Evolutionary conservation across 352 stramenopile genomes (phyloP), one percentile per base, ranked within the genome.

Genomic region (Globisporangium viniferum): DNA sequence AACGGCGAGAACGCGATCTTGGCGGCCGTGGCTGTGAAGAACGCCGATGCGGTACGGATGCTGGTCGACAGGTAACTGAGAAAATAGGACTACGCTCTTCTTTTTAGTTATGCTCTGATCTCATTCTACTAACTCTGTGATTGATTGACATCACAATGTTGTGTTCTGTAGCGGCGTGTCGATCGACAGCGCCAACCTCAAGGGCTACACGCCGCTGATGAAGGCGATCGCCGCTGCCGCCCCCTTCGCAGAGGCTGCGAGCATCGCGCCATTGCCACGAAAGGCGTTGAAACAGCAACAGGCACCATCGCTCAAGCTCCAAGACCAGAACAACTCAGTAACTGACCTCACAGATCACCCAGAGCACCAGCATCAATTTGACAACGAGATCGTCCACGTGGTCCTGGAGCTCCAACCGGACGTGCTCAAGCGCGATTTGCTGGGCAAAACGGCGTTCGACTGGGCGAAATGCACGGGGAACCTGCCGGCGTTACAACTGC

Each of bases 141-240:
- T 31, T 53, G 39, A 46, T 46, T 46, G 39, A 18, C 18, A 46
- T 46, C 12, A 46, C 39, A 15, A 27, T 44, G 5, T 56, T 59
- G 41, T 15, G 7, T 49, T 33, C 18, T 64, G 6, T 60, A 90
- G 80, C 12, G 86, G 82, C 5, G 70, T 86, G 31, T 89, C 84
- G 1, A 86, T 92, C 54, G 73, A 91, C 56, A 68, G 61, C 5
- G 57, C 65, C 22, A 94, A 82, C 58, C 66, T 70, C 29, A 78
- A 83, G 36, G 84, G 86, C 4, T 91, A 89, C 67, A 92, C 86
- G 9, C 74, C 84, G 31, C 66, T 94, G 22, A 94, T 93, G 82
- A 92, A 91, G 62, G 82, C 86, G 14, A 81, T 92, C 33, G 83
- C 82, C 1, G 77, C 73, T 6, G 79, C 80, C 7, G 69, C 78